Base-by-base conservation (phyloP, 2,329 filamentous ascomycete genomes). In the Curvularia eragrostidis region DNA sequence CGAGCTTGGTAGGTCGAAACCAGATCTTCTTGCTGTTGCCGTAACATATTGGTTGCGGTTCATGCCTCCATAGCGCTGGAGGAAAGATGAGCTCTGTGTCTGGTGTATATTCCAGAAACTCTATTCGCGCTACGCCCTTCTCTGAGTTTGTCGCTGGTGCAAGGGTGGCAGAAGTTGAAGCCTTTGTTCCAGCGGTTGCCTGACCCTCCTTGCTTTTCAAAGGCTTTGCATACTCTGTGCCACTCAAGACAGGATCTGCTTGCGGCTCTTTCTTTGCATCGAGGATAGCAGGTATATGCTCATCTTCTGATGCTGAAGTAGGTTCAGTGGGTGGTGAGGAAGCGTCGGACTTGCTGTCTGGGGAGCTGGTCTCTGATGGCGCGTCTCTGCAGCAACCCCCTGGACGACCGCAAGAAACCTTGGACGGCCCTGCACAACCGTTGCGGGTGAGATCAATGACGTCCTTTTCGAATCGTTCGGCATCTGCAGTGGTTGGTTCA, bases 61-160 rank as follows among this genome's bases (percentile, higher is more conserved):
- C 85, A 68, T 96, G 88, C 74, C 91, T 95, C 72, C 89, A 91
- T 15, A 98, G 81, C 0, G 88, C 81, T 0, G 93, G 90, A 1
- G 94, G 94, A 74, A 97, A 98, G 56, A 98, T 98, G 58, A 98
- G 85, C 73, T 98, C 91, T 0, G 93, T 96, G 48, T 95, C 90
- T 3, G 92, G 90, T 38, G 90, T 89, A 75, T 97, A 97, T 67
- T 93, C 89, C 70, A 96, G 94, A 73, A 97, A 96, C 0, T 12
- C 93, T 89, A 23, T 89, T 85, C 0, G 89, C 87, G 73, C 71
- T 3, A 76, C 26, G 1, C 75, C 74, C 3, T 70, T 56, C 23
- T 62, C 56, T 0, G 96, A 96, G 44, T 78, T 80, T 54, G 82
- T 81, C 18, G 79, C 71, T 1, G 78, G 75, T 32, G 78, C 67